phyloP scores from a whole-genome alignment of 768 basidiomycete genomes.

The Suillus variegatus region DNA sequence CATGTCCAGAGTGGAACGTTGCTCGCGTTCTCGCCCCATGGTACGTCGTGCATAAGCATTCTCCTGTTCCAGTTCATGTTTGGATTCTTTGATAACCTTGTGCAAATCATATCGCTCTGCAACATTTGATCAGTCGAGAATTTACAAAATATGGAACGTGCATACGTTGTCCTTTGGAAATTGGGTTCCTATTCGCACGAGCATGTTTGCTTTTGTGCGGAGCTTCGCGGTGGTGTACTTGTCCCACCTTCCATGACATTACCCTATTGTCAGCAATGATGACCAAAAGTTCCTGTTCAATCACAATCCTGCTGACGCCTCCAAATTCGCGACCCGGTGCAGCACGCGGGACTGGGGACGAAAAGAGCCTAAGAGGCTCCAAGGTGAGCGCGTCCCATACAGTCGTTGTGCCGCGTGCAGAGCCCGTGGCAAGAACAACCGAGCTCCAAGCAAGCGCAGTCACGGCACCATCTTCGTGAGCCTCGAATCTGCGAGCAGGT shows the following conservation, averaged over 20 bases:
- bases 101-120: conserved; percentile 66
- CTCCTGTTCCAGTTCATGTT: conserved; percentile 53
- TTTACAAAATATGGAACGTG: background rate
- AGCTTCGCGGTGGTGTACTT: conserved; percentile 32
- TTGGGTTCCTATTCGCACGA: conserved; percentile 25
- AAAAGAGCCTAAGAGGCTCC: conserved; percentile 54
- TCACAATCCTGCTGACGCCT: conserved; percentile 55
- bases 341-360: conserved; percentile 43
- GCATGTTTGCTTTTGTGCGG: conserved; percentile 33
- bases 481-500: conserved; percentile 56
- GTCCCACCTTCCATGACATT: conserved; percentile 68
- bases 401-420: conserved; percentile 55
- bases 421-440: conserved; percentile 64
- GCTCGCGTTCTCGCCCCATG: conserved; percentile 56
- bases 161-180: conserved; percentile 51
- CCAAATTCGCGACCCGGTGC: conserved; percentile 38
- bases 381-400: conserved; percentile 72
- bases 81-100: conserved; percentile 62
- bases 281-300: conserved; percentile 56
- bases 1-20: conserved; percentile 53
- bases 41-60: conserved; percentile 34
- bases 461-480: conserved; percentile 63
- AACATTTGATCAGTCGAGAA: conserved; percentile 5
- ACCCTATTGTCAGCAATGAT: conserved; percentile 62
- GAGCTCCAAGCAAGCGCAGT: conserved; percentile 66